Evolutionary conservation across 495 filamentous ascomycete species (phyloP).

Genomic region (Staphylotrichum longicolle): DNA sequence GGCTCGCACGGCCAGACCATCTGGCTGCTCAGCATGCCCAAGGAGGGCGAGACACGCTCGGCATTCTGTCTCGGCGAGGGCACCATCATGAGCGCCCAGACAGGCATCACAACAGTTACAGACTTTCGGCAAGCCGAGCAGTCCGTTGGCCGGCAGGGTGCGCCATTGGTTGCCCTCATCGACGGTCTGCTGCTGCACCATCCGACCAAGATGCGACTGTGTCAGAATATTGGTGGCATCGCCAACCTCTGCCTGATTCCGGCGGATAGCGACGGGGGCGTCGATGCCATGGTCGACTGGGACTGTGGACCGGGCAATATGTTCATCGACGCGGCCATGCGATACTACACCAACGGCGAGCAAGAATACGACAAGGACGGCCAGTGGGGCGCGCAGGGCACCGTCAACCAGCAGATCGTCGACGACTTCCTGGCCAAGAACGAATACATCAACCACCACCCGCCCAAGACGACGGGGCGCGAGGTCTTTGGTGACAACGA

Average conservation of each 20-base stretch:
- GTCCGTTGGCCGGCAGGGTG: slow-evolving; percentile 1
- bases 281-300: neutral
- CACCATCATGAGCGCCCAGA: slow-evolving; percentile 3
- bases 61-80: slow-evolving; percentile 5
- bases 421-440: neutral
- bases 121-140: slow-evolving; percentile 4
- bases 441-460: slow-evolving; percentile 4
- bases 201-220: neutral
- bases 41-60: slow-evolving; percentile 5
- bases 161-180: neutral
- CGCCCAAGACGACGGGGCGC: neutral
- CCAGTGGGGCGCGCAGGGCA: neutral
- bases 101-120: slow-evolving; percentile 3
- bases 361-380: slow-evolving; percentile 5
- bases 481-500: neutral
- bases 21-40: slow-evolving; percentile 6
- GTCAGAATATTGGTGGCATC: slow-evolving; percentile 4
- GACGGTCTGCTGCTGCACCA: slow-evolving; percentile 1
- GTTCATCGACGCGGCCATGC: slow-evolving; percentile 6
- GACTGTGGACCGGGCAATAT: slow-evolving; percentile 5
- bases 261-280: neutral
- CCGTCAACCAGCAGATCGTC: neutral
- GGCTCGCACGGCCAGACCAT: slow-evolving; percentile 3
- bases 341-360: slow-evolving; percentile 6
- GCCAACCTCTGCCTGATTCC: slow-evolving; percentile 4